These are phyloP conservation scores for Beauveria caledonica DNA, from an alignment of 2,329 filamentous ascomycete species.

Conservation along the genomic window DNA sequence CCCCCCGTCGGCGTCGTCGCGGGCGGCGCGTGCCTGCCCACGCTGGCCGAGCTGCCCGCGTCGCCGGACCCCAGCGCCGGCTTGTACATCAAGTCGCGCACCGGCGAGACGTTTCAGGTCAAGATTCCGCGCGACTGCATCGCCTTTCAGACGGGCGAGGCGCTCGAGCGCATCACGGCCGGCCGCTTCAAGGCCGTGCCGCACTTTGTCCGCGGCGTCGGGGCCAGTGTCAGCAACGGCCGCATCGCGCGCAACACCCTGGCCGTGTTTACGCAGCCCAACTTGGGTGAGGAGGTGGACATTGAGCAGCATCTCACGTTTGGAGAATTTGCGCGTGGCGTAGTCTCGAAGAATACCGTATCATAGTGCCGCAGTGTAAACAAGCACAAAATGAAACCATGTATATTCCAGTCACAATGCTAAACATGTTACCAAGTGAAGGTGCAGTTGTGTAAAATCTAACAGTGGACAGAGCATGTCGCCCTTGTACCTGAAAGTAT, in stretches of 20 bases:
- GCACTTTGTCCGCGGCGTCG: constrained; percentile 82
- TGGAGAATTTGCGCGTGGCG: constrained; percentile 62
- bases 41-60: constrained; percentile 60
- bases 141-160: constrained; percentile 92
- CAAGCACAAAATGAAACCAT: neutral
- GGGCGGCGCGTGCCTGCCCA: constrained; percentile 27
- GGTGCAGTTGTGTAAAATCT: neutral
- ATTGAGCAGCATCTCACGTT: constrained; percentile 59
- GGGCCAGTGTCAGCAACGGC: constrained; percentile 41
- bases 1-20: constrained; percentile 15
- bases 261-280: constrained; percentile 95
- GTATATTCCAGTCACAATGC: neutral
- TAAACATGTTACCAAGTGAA: neutral
- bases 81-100: constrained; percentile 86
- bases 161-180: constrained; percentile 81
- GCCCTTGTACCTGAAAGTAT: neutral
- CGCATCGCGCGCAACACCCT: constrained; percentile 75
- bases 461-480: neutral
- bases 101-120: constrained; percentile 78
- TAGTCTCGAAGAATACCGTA: constrained; percentile 53
- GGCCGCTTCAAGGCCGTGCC: constrained; percentile 90
- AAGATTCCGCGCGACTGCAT: constrained; percentile 85
- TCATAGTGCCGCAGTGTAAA: constrained; percentile 14
- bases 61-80: constrained; percentile 81
- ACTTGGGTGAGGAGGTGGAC: constrained; percentile 73